These are phyloP conservation scores for Pseudogymnoascus sp. DNA, from an alignment of 2,329 filamentous ascomycete genomes.

Conservation along the genomic window DNA sequence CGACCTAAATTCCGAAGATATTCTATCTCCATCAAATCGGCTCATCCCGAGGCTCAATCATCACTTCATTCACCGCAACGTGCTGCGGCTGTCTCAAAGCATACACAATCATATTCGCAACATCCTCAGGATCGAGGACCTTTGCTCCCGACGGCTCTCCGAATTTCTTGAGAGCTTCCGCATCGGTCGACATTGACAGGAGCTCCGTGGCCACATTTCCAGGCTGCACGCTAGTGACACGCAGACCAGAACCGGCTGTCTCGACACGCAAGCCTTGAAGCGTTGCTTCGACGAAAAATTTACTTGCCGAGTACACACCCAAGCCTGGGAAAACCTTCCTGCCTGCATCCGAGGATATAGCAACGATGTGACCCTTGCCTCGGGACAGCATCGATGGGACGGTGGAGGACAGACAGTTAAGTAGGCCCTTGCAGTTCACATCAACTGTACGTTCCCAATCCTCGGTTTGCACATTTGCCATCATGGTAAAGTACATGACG, in stretches of 20 bases:
- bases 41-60: conserved; percentile 72
- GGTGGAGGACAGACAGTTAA: conserved; percentile 63
- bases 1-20: background rate
- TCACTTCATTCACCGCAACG: conserved; percentile 71
- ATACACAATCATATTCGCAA: conserved; percentile 66
- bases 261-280: conserved; percentile 69
- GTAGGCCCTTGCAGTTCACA: conserved; percentile 77
- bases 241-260: conserved; percentile 64
- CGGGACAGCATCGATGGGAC: conserved; percentile 67
- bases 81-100: conserved; percentile 67
- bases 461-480: conserved; percentile 65
- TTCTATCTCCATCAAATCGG: conserved; percentile 45
- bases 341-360: conserved; percentile 75
- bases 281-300: conserved; percentile 79
- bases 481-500: conserved; percentile 87
- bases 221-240: conserved; percentile 69
- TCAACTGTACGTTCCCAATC: conserved; percentile 80
- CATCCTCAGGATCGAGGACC: conserved; percentile 66
- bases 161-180: conserved; percentile 71
- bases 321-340: conserved; percentile 76
- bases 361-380: conserved; percentile 65
- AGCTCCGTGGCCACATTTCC: conserved; percentile 71
- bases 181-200: conserved; percentile 66
- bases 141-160: conserved; percentile 68
- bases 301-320: conserved; percentile 75